Conservation (phyloP, 805 yeast species). For the Yarrowia porcina region DNA sequence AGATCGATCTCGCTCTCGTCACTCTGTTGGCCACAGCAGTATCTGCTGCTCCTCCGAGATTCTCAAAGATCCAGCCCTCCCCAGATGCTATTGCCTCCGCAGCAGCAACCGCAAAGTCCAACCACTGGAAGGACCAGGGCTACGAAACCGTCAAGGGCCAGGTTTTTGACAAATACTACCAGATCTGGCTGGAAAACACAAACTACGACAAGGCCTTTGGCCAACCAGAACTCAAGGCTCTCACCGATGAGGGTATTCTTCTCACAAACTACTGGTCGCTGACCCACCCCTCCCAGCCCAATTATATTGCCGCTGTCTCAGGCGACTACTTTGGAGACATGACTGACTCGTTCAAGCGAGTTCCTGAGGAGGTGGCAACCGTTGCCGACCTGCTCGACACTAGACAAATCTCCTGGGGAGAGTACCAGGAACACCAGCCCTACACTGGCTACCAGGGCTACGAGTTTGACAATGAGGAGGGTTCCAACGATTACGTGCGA, state of each 20-base stretch:
- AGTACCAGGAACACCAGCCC: slow-evolving; percentile 53
- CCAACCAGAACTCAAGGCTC: slow-evolving; percentile 44
- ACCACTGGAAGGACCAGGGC: slow-evolving; percentile 36
- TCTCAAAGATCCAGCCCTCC: slow-evolving; percentile 33
- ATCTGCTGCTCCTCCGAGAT: not conserved
- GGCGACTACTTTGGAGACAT: slow-evolving; percentile 52
- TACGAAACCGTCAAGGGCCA: slow-evolving; percentile 40
- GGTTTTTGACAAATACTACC: slow-evolving; percentile 43
- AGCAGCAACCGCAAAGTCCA: slow-evolving; percentile 40
- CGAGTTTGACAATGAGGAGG: slow-evolving; percentile 45
- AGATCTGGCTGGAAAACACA: slow-evolving; percentile 53
- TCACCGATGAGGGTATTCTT: slow-evolving; percentile 46
- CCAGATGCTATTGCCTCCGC: slow-evolving; percentile 35
- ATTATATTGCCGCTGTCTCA: slow-evolving; percentile 49
- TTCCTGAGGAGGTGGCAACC: slow-evolving; percentile 49
- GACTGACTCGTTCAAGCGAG: slow-evolving; percentile 45
- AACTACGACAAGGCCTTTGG: slow-evolving; percentile 50
- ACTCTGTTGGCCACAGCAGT: not conserved
- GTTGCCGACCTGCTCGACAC: slow-evolving; percentile 49
- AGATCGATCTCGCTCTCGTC: not conserved
- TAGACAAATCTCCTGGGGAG: slow-evolving; percentile 50
- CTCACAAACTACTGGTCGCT: slow-evolving; percentile 52
- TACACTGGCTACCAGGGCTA: slow-evolving; percentile 52
- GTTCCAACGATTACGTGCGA: slow-evolving; percentile 50
- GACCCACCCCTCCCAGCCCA: slow-evolving; percentile 55